Percentiles rank a stretch among this genome's conserved stretches.
Evolutionary conservation across 208 protist genomes (phyloP).

Genomic region (Trypanosoma vivax): DNA sequence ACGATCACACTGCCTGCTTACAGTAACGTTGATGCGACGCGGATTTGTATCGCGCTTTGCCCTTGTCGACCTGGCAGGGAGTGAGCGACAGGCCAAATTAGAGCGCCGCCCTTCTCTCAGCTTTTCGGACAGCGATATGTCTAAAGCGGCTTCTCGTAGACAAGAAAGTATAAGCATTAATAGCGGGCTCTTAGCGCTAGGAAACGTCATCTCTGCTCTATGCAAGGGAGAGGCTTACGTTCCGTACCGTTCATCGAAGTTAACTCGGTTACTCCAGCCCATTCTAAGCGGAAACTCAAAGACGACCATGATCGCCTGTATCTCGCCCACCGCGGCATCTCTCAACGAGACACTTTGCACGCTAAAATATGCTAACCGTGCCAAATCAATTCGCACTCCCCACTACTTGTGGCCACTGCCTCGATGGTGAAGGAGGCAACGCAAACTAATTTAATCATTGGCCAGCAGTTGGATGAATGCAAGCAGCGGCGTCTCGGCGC

Average conservation of each 20-base stretch:
- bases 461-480: conserved; percentile 49
- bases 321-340: conserved; percentile 80
- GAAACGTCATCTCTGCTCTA: conserved; percentile 92
- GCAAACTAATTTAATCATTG: conserved; percentile 52
- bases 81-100: conserved; percentile 87
- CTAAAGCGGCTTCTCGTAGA: conserved; percentile 33
- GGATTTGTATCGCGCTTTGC: conserved; percentile 69
- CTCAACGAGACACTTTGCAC: conserved; percentile 95
- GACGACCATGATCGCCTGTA: conserved; percentile 93
- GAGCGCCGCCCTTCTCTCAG: conserved; percentile 23
- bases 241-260: conserved; percentile 93
- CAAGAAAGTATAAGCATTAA: conserved; percentile 94
- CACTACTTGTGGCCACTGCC: conserved; percentile 39
- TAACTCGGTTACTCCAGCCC: conserved; percentile 93
- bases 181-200: conserved; percentile 86
- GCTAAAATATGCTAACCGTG: conserved; percentile 94
- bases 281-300: conserved; percentile 87
- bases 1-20: conserved; percentile 91
- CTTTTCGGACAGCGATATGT: not conserved
- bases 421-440: conserved; percentile 35
- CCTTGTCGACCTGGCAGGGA: conserved; percentile 94
- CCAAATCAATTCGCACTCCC: conserved; percentile 90
- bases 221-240: conserved; percentile 80
- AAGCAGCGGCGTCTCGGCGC: conserved; percentile 26
- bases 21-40: conserved; percentile 62